A percentile compares a stretch with the other conserved stretches of the same genome.
These are phyloP conservation scores for Coleophoma eucalyptorum DNA, from an alignment of 2,329 filamentous ascomycete species.

Conservation along the genomic window DNA sequence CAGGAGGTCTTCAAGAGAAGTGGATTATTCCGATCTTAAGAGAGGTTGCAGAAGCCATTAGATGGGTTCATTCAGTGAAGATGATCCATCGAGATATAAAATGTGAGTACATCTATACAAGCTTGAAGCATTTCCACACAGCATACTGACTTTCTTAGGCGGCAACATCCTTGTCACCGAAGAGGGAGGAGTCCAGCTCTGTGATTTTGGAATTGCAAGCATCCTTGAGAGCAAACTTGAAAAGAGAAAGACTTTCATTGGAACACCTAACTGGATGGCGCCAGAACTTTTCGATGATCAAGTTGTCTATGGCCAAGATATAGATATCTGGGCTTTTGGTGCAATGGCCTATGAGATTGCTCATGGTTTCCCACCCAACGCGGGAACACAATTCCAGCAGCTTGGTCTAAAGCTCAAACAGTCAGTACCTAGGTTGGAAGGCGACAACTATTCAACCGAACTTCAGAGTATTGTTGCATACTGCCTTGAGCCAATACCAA, in stretches of 20 bases:
- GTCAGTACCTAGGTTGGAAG: constrained; percentile 65
- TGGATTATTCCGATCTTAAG: constrained; percentile 66
- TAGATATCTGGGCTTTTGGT: constrained; percentile 84
- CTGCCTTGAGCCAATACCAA: constrained; percentile 66
- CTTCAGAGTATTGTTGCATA: constrained; percentile 70
- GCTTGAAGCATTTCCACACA: not conserved
- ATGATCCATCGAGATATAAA: constrained; percentile 72
- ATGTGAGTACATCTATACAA: constrained; percentile 33
- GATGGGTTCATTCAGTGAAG: constrained; percentile 64
- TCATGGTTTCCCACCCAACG: constrained; percentile 71
- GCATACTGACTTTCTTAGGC: constrained; percentile 25
- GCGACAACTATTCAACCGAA: constrained; percentile 64
- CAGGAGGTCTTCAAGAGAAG: constrained; percentile 64
- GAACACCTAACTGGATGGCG: constrained; percentile 85
- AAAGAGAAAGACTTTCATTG: constrained; percentile 77
- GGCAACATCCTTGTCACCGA: constrained; percentile 80
- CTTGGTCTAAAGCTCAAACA: constrained; percentile 54
- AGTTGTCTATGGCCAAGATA: constrained; percentile 64
- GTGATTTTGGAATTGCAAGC: constrained; percentile 81
- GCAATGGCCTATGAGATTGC: constrained; percentile 80
- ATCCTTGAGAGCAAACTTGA: constrained; percentile 71
- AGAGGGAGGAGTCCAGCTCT: constrained; percentile 72
- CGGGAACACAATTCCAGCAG: constrained; percentile 42
- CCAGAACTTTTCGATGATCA: constrained; percentile 68
- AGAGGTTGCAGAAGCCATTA: constrained; percentile 62